Percentiles rank a stretch among this genome's conserved stretches.
Conservation (phyloP, 179 eudicot genomes). For the Heliamphora pulchella region DNA sequence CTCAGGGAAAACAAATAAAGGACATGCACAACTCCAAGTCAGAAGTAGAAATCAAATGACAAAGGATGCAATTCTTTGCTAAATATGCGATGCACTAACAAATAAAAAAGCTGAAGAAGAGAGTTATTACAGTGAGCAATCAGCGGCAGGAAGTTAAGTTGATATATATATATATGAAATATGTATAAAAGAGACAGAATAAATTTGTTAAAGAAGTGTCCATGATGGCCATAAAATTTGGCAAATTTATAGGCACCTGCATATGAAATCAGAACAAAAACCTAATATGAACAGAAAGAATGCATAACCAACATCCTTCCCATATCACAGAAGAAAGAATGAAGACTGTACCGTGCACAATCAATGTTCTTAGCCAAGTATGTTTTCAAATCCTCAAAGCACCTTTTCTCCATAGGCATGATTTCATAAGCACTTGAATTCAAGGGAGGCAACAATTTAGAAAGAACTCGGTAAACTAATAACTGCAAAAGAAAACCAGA, state of each 20-base stretch:
- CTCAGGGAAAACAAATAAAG: neutral
- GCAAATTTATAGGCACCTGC: neutral
- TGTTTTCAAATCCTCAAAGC: constrained; percentile 64
- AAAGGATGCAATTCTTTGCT: neutral
- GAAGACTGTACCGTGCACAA: constrained; percentile 54
- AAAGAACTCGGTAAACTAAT: constrained; percentile 69
- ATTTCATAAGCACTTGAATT: constrained; percentile 29
- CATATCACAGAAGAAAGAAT: neutral
- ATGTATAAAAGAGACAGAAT: too few relatives aligned
- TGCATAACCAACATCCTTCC: neutral
- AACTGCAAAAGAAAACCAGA: constrained; percentile 41
- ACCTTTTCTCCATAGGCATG: constrained; percentile 59
- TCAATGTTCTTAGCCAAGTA: constrained; percentile 73
- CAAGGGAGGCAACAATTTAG: constrained; percentile 47
- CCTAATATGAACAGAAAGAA: neutral
- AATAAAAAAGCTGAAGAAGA: neutral
- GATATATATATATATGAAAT: too few relatives aligned
- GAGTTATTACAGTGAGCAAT: neutral
- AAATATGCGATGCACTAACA: neutral
- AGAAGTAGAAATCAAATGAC: neutral
- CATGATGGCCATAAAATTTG: too few relatives aligned
- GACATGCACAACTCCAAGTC: neutral
- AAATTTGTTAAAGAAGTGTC: too few relatives aligned
- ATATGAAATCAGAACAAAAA: neutral
- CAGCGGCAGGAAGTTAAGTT: neutral